Conservation (phyloP, 2,329 filamentous ascomycete species). For the Penicillium sp. region DNA sequence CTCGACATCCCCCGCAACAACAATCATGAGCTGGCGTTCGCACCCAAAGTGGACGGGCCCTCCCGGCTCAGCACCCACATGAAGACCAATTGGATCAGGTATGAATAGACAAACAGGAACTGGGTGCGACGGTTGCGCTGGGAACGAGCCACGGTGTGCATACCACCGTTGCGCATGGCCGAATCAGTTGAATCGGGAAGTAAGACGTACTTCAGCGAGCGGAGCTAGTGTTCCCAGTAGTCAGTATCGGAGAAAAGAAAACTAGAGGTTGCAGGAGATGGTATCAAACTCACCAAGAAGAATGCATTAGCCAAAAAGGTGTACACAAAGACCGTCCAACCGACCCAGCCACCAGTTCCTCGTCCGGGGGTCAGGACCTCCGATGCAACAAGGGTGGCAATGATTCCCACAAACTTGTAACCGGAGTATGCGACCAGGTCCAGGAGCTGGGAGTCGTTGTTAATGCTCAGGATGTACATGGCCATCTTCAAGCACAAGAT, state of each 20-base stretch:
- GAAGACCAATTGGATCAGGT: constrained; percentile 88
- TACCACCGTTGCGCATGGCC: constrained; percentile 59
- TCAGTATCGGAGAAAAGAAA: neutral
- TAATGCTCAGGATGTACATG: constrained; percentile 91
- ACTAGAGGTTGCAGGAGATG: neutral
- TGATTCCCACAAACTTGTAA: constrained; percentile 98
- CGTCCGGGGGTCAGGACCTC: constrained; percentile 76
- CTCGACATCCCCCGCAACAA: neutral
- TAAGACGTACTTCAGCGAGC: constrained; percentile 92
- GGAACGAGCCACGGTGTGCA: constrained; percentile 74
- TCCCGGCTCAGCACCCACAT: constrained; percentile 77
- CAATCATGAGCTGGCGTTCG: constrained; percentile 20
- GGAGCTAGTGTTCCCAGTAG: constrained; percentile 60
- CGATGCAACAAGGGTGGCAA: constrained; percentile 78
- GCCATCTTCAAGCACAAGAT: constrained; percentile 89
- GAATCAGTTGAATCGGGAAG: constrained; percentile 78
- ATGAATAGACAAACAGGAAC: constrained; percentile 92
- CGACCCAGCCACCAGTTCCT: constrained; percentile 83
- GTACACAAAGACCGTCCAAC: constrained; percentile 87
- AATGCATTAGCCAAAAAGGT: constrained; percentile 93
- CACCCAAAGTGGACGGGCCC: constrained; percentile 39
- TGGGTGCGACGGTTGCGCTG: constrained; percentile 87
- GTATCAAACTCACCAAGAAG: constrained; percentile 70
- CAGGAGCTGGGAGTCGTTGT: constrained; percentile 87
- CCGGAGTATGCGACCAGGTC: constrained; percentile 95